Percentiles rank a stretch among this genome's conserved stretches.
These are phyloP conservation scores for Trichoderma gamsii DNA, from an alignment of 495 filamentous ascomycete species.

Conservation along the genomic window DNA sequence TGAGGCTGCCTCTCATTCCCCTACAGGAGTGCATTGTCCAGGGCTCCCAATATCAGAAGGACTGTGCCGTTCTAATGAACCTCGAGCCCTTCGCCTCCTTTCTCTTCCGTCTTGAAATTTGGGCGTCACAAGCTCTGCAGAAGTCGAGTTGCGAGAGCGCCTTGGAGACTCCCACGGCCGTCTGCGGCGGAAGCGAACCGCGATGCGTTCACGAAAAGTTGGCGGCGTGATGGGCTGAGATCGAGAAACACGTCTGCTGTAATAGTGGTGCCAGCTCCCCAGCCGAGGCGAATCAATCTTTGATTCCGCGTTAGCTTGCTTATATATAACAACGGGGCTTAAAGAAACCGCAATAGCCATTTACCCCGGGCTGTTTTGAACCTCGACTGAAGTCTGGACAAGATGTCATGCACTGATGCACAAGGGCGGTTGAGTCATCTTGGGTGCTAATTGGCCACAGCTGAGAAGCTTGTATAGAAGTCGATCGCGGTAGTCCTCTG, in stretches of 20 bases:
- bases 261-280: neutral
- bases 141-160: neutral
- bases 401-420: neutral
- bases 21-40: neutral
- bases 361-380: neutral
- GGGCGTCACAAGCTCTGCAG: neutral
- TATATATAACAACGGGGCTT: neutral
- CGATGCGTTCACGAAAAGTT: slow-evolving; percentile 2
- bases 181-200: neutral
- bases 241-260: neutral
- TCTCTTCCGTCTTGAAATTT: slow-evolving; percentile 3
- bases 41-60: neutral
- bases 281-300: neutral
- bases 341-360: neutral
- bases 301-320: neutral
- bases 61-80: neutral
- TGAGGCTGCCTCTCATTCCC: neutral
- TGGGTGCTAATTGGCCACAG: neutral
- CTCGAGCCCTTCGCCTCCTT: neutral
- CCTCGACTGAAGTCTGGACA: neutral
- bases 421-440: neutral
- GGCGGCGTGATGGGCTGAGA: slow-evolving; percentile 1
- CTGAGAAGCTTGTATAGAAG: neutral
- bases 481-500: neutral
- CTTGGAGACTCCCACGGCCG: slow-evolving; percentile 1